Base-by-base conservation (phyloP, 306 rosid species). In the Gillenia trifoliata region DNA sequence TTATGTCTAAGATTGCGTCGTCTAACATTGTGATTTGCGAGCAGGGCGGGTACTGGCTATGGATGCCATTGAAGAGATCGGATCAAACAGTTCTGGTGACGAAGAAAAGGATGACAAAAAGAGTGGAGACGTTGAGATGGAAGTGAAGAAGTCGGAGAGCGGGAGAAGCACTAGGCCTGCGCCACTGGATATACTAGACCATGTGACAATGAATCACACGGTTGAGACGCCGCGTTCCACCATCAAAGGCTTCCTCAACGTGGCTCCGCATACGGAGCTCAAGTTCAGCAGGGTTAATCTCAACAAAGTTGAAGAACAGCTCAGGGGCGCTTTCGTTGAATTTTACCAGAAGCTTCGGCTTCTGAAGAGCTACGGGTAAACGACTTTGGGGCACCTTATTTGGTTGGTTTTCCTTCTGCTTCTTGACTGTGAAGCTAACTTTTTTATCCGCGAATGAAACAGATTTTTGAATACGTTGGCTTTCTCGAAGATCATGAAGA, bases 401-500 rank as follows among this genome's bases (percentile, higher is more conserved):
- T 64, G 49, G 47, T 19, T 25, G 36, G 50, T 45, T 45, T 45
- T 45, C 50, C 50, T 20, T 45, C 52, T 71, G 11, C 28, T 16
- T 70, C 22, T 73, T 76, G 52, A 11, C 2, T 20, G 57, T 50
- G 78, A 65, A 23, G 20, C 49, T 73, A 25, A 79, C 7, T 30
- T 40, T 34, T 16, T 36, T 29, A 11, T 59, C 59, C 64, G 33
- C 69, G 31, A 52, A 64, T 64, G 66, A 20, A 54, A 66, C 88
- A 91, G 93, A 70, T 91, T 89, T 79, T 82, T 91, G 64, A 91
- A 91, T 57, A 72, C 78, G 20, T 43, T 89, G 86, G 97, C 97
- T 30, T 83, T 91, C 83, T 89, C 92, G 4, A 91, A 91, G 89
- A 88, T 88, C 77, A 91, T 90, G 87, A 90, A 90, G 88, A 91